Evolutionary conservation across 1,139 yeast genomes (phyloP), one percentile per base, ranked within the genome.

Genomic region (Protomyces arabidopsidicola): DNA sequence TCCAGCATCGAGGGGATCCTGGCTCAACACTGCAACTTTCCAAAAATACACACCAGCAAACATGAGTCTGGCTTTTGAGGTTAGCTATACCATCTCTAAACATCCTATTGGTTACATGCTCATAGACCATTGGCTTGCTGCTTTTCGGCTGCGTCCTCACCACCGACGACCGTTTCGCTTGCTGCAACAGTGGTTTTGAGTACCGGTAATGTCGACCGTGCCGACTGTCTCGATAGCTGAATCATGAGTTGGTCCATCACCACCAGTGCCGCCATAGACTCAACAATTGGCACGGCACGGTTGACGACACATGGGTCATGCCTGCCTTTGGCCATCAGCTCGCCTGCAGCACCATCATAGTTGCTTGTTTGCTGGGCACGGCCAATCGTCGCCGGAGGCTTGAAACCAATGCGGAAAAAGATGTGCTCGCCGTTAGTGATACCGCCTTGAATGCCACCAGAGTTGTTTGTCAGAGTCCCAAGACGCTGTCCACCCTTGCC

Each of bases 291-390:
- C 65, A 93, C 91, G 36, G 98, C 98, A 76, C 98, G 85, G 68
- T 98, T 98, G 14, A 96, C 95, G 64, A 93, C 98, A 73, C 93
- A 90, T 36, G 98, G 98, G 75, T 93, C 98, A 73, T 93, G 98
- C 80, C 98, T 87, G 67, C 98, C 98, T 75, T 93, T 86, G 50
- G 98, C 97, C 63, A 95, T 96, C 68, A 93, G 82, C 18, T 87
- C 84, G 72, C 98, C 98, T 55, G 79, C 83, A 68, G 81, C 80
- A 71, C 98, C 98, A 35, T 87, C 91, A 77, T 91, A 93, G 56
- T 93, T 83, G 39, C 90, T 83, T 27, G 98, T 93, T 53, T 80
- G 77, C 78, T 93, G 98, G 72, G 88, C 95, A 79, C 90, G 95
- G 64, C 95, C 86, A 70, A 93, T 93, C 53, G 98, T 93, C 63